Evolutionary conservation across 2,329 filamentous ascomycete genomes (phyloP).

Genomic region (Pestalotiopsis sp.): DNA sequence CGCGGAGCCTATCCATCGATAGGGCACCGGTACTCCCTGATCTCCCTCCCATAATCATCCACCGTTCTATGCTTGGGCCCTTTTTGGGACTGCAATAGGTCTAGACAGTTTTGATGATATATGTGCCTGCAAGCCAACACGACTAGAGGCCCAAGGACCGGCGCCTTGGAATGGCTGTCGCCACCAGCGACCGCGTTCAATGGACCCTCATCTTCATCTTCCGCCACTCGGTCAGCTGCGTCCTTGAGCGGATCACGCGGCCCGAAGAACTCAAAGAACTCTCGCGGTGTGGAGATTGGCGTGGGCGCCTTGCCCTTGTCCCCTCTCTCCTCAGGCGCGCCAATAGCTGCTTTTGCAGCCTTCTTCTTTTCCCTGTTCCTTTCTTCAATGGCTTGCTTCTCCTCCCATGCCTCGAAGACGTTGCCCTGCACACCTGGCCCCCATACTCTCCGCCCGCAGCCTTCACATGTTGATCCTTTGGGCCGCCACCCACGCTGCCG

Average conservation of each 20-base stretch:
- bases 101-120: conserved; percentile 70
- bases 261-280: conserved; percentile 21
- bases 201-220: conserved; percentile 35
- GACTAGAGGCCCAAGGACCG: conserved; percentile 64
- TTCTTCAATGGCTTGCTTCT: conserved; percentile 52
- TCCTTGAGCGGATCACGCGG: conserved; percentile 37
- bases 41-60: conserved; percentile 41
- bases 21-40: conserved; percentile 54
- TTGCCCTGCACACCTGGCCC: conserved; percentile 79
- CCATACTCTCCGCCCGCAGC: conserved; percentile 82
- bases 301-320: conserved; percentile 33
- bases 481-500: conserved; percentile 89
- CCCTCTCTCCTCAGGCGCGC: conserved; percentile 32
- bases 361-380: conserved; percentile 46
- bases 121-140: conserved; percentile 72
- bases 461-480: conserved; percentile 82
- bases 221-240: conserved; percentile 30
- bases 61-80: conserved; percentile 46
- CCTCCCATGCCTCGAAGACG: conserved; percentile 83
- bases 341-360: conserved; percentile 30
- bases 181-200: conserved; percentile 31
- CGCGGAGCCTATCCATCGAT: conserved; percentile 49
- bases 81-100: conserved; percentile 61
- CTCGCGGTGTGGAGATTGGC: conserved; percentile 4
- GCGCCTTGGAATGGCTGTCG: conserved; percentile 41